Conservation (phyloP, 257 asterid species). For the Gynochthodes officinalis region DNA sequence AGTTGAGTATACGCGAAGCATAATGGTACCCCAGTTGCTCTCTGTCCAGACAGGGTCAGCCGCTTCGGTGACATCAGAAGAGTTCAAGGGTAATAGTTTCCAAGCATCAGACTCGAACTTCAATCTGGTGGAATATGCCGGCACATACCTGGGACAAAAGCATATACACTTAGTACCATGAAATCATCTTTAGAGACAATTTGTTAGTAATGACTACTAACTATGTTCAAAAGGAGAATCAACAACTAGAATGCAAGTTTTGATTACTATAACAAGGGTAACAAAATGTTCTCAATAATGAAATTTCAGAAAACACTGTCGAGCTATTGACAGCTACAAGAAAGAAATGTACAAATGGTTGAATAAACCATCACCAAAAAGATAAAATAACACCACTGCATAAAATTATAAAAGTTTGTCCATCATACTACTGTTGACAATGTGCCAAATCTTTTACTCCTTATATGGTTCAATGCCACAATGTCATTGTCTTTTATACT, state of each 20-base stretch:
- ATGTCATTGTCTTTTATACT: not conserved
- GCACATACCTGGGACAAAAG: constrained; percentile 65
- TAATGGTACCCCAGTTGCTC: constrained; percentile 81
- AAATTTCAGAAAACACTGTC: not conserved
- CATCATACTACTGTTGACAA: not conserved
- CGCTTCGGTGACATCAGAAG: constrained; percentile 48
- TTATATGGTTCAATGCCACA: not conserved
- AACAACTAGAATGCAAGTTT: not conserved
- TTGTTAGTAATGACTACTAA: not conserved
- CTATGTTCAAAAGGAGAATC: not conserved
- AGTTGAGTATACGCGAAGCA: constrained; percentile 57
- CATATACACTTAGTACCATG: not conserved
- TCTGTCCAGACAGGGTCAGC: constrained; percentile 94
- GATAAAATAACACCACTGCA: not conserved
- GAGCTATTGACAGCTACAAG: not conserved
- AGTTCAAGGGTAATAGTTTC: constrained; percentile 57
- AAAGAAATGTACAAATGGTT: not conserved
- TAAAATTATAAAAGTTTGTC: not conserved
- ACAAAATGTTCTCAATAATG: not conserved
- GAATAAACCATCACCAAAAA: not conserved
- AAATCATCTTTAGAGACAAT: not conserved
- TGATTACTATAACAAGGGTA: not conserved
- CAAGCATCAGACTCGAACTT: constrained; percentile 61
- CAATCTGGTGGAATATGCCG: constrained; percentile 91
- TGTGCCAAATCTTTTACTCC: not conserved